phyloP scores from a whole-genome alignment of 768 basidiomycete species.

The Gautieria morchelliformis region DNA sequence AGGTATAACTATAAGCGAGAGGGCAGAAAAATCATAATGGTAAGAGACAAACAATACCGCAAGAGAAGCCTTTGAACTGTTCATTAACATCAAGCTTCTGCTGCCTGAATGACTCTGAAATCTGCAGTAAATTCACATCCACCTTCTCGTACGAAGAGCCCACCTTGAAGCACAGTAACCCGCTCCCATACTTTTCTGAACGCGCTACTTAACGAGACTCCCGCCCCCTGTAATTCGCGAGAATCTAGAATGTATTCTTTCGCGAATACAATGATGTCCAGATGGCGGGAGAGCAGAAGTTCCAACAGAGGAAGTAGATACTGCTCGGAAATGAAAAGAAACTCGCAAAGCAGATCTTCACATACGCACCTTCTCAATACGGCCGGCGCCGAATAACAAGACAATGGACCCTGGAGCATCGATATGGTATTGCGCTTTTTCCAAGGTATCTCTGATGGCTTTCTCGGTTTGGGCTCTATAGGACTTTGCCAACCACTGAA shows the following conservation, averaged over 20 bases:
- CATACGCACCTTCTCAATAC: slow-evolving; percentile 24
- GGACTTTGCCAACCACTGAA: background rate
- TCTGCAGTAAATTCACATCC: background rate
- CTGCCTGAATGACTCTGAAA: background rate
- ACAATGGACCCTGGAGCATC: slow-evolving; percentile 22
- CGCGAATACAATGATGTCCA: slow-evolving; percentile 18
- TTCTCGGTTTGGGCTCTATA: slow-evolving; percentile 12
- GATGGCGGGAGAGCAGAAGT: slow-evolving; percentile 25
- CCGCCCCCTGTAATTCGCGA: background rate
- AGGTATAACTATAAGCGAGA: too few species aligned
- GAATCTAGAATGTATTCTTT: background rate
- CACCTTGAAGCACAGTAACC: background rate
- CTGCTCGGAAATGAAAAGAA: slow-evolving; percentile 13
- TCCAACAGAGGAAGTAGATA: slow-evolving; percentile 27
- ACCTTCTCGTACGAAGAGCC: background rate
- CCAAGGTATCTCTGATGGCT: slow-evolving; percentile 19
- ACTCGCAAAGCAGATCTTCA: background rate
- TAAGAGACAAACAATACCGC: background rate
- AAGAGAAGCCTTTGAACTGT: background rate
- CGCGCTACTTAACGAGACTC: background rate
- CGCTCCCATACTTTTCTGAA: background rate
- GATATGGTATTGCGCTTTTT: slow-evolving; percentile 22
- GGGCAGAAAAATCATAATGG: too few species aligned
- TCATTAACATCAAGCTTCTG: background rate
- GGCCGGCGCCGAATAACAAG: slow-evolving; percentile 22